A percentile compares a stretch with the other conserved stretches of the same genome.
phyloP scores from a whole-genome alignment of 108 stramenopile genomes.

The Skeletonema grethae region DNA sequence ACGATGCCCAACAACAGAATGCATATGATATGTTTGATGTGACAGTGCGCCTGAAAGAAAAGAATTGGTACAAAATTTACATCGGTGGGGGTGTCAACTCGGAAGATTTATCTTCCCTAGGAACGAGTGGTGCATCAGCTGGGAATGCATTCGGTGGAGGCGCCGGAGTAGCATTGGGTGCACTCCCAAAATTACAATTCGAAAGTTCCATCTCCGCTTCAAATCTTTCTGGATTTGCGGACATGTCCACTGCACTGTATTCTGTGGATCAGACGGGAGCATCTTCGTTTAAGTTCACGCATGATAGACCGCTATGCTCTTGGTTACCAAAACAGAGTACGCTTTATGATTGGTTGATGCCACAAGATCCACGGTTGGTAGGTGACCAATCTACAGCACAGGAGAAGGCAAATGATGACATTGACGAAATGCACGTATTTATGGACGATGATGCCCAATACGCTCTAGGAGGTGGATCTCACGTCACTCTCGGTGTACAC shows the following conservation, averaged over 20 bases:
- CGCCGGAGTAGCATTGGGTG: slow-evolving; percentile 8
- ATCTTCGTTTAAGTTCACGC: slow-evolving; percentile 46
- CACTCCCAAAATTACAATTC: slow-evolving; percentile 77
- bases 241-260: slow-evolving; percentile 63
- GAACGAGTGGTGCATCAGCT: not conserved
- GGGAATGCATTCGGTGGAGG: slow-evolving; percentile 11
- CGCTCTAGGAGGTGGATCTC: slow-evolving; percentile 23
- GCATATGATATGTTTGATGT: slow-evolving; percentile 25
- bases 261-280: slow-evolving; percentile 73
- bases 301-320: slow-evolving; percentile 74
- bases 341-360: slow-evolving; percentile 41
- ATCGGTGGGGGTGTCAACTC: slow-evolving; percentile 83
- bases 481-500: slow-evolving; percentile 49
- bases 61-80: slow-evolving; percentile 82
- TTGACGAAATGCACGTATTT: slow-evolving; percentile 12
- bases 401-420: not conserved
- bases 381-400: not conserved
- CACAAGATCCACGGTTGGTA: slow-evolving; percentile 27
- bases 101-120: slow-evolving; percentile 57
- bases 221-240: slow-evolving; percentile 73
- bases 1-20: not conserved
- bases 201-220: slow-evolving; percentile 65
- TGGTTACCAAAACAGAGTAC: slow-evolving; percentile 41
- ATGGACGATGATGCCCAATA: slow-evolving; percentile 27
- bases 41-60: slow-evolving; percentile 70